These are phyloP conservation scores for Noccaea caerulescens DNA, from an alignment of 345 rosid species.

Conservation along the genomic window DNA sequence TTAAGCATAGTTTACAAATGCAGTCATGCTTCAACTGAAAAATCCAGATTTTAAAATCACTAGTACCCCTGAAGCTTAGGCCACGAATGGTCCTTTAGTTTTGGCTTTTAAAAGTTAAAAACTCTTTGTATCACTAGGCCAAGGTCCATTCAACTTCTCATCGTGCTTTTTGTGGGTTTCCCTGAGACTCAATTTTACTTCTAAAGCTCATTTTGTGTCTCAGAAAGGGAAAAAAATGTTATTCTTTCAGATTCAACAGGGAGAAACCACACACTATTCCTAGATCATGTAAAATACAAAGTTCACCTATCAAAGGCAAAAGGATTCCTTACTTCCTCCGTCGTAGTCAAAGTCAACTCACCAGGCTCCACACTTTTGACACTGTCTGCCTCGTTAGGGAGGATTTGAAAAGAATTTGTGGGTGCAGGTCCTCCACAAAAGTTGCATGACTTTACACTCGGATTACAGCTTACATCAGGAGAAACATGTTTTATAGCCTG, in stretches of 20 bases:
- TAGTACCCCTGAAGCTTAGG: neutral
- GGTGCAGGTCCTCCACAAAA: constrained; percentile 53
- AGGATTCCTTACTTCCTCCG: constrained; percentile 59
- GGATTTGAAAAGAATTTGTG: constrained; percentile 62
- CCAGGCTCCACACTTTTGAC: constrained; percentile 38
- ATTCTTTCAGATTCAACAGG: constrained; percentile 20
- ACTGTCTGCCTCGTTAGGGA: constrained; percentile 50
- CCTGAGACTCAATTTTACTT: neutral
- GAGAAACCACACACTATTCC: constrained; percentile 14
- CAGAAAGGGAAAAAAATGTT: neutral
- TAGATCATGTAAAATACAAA: constrained; percentile 13
- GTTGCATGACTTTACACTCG: constrained; percentile 52
- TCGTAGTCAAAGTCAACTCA: constrained; percentile 48
- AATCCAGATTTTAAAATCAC: no score
- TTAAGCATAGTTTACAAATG: constrained; percentile 10
- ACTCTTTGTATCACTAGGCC: neutral
- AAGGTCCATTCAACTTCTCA: constrained; percentile 1
- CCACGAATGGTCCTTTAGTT: neutral
- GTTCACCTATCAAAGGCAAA: constrained; percentile 33
- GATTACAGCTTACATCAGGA: constrained; percentile 45
- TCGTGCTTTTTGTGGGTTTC: neutral
- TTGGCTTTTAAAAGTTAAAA: neutral
- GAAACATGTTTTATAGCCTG: constrained; percentile 53
- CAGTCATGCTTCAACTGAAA: constrained; percentile 1
- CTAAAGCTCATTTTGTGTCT: constrained; percentile 10